These are phyloP conservation scores for Scedosporium aurantiacum DNA, from an alignment of 2,329 filamentous ascomycete species.

Conservation along the genomic window DNA sequence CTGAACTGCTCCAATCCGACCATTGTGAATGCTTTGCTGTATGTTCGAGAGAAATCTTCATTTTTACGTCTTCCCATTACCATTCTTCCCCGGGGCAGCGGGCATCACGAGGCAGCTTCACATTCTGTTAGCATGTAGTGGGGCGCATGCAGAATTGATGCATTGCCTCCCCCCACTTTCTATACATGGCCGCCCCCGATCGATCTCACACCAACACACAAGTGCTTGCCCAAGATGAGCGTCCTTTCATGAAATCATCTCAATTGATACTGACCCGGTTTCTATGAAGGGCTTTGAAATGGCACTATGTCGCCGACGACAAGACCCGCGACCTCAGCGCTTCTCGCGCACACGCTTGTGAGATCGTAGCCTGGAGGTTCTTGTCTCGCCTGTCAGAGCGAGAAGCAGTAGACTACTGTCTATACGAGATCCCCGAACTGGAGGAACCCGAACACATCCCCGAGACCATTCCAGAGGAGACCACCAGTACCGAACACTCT, in stretches of 20 bases:
- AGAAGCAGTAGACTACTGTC: constrained; percentile 63
- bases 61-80: constrained; percentile 1
- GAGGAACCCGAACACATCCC: constrained; percentile 12
- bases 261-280: too few relatives aligned
- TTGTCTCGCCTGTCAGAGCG: constrained; percentile 59
- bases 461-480: constrained; percentile 1
- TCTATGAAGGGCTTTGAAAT: constrained; percentile 54
- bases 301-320: constrained; percentile 55
- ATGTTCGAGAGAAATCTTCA: constrained; percentile 21
- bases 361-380: constrained; percentile 73
- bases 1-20: constrained; percentile 54
- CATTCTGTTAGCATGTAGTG: too few relatives aligned
- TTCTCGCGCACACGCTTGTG: constrained; percentile 61
- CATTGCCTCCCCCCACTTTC: background rate
- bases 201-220: background rate
- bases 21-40: constrained; percentile 65
- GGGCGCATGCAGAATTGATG: too few relatives aligned
- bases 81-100: background rate
- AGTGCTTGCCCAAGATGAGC: background rate
- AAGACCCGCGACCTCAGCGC: constrained; percentile 57
- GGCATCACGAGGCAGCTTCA: too few relatives aligned
- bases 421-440: constrained; percentile 54
- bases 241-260: background rate
- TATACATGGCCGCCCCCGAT: background rate
- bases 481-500: constrained; percentile 24